Base-by-base conservation (phyloP, 2,329 filamentous ascomycete genomes). In the Immersiporthe knoxdaviesiana region DNA sequence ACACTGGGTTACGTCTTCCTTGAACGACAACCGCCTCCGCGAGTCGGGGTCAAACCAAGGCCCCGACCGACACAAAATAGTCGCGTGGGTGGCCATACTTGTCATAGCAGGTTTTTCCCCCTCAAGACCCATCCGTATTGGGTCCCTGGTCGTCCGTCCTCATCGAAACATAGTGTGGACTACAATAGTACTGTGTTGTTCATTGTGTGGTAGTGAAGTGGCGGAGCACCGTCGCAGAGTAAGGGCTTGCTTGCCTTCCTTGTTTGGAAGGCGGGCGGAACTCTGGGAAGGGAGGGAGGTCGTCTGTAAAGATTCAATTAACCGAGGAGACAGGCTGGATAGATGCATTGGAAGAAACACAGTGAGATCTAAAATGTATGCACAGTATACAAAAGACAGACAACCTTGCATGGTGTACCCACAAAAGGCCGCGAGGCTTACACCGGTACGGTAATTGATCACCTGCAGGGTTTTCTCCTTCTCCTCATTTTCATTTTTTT, bases 241-340 rank as follows among this genome's bases (percentile, higher is more conserved):
- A 39, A 12, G 37, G 24, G 14, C 39, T 63, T 41, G 37, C 39
- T 35, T 8, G 8, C 4, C 21, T 47, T n/a, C 59, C 61, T 16
- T 47, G 61, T 63, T 24, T 21, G 61, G 37, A 47, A 32, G 37
- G 61, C 39, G 39, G 61, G 14, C 27, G 37, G 39, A 5, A 10
- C 35, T 35, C 8, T 4, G 35, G 35, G 8, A 8, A 8, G 35
- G 35, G 35, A 6, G 60, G 41, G 10, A 10, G 37, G 61, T 50
- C 11, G 61, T 50, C 61, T 18, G 12, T 7, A 7, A 11, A 12
- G n/a, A 63, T 63, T 44, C 61, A 27, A 63, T 63, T 63, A 63
- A n/a, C 16, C 39, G 61, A 50, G 37, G 41, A n/a, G 11, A 14
- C 18, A 12, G 39, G 7, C 18, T 16, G 27, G 27, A 39, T 16